Percentiles rank a stretch among this genome's conserved stretches.
Conservation (phyloP, 2,329 filamentous ascomycete genomes). For the Beauveria rudraprayagi region DNA sequence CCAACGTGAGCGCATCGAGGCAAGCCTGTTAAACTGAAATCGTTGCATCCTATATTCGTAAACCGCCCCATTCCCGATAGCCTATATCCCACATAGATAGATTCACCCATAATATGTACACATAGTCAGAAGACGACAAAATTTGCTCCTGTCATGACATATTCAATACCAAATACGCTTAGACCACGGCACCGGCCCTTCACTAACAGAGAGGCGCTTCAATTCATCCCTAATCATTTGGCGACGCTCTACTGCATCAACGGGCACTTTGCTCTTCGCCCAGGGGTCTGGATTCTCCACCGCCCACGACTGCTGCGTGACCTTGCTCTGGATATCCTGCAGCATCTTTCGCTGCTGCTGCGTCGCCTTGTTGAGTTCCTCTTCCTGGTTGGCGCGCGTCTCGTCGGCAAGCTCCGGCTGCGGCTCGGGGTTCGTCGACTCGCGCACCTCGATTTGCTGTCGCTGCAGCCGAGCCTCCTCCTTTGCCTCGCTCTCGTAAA, state of each 20-base stretch:
- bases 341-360: conserved; percentile 25
- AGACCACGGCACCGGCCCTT: conserved; percentile 28
- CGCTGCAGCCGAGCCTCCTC: conserved; percentile 17
- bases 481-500: conserved; percentile 29
- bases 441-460: conserved; percentile 16
- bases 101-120: not conserved
- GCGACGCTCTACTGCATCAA: conserved; percentile 46
- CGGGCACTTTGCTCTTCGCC: conserved; percentile 35
- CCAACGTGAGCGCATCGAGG: not conserved
- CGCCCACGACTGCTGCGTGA: conserved; percentile 25
- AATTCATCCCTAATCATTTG: conserved; percentile 52
- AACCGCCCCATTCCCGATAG: not conserved
- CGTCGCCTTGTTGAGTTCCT: conserved; percentile 14
- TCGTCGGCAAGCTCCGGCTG: not conserved
- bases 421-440: conserved; percentile 26
- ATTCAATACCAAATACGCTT: conserved; percentile 2
- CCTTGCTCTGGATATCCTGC: conserved; percentile 24
- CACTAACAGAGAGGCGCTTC: conserved; percentile 35
- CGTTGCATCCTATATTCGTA: not conserved
- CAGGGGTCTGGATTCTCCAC: conserved; percentile 29
- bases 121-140: not conserved
- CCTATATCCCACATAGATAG: not conserved
- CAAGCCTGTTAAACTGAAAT: not conserved
- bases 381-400: conserved; percentile 11
- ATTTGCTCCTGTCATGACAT: not conserved